phyloP scores from a whole-genome alignment of 78 protist species.

The Polysphondylium violaceum region DNA sequence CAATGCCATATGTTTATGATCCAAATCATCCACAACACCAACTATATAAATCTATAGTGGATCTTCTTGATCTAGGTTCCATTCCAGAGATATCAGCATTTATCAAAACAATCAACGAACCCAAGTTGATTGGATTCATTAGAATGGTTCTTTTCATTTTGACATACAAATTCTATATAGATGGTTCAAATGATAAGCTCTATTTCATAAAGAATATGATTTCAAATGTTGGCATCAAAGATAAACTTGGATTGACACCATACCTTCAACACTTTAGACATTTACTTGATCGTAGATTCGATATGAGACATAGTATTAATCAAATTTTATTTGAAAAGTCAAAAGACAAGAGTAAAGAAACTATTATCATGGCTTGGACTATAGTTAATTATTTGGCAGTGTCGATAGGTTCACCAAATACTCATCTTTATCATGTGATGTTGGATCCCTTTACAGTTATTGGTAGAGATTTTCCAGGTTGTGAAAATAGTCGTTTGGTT shows the following conservation, averaged over 20 bases:
- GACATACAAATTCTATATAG: background rate
- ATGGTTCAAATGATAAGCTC: background rate
- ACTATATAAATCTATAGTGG: background rate
- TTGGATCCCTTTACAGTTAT: background rate
- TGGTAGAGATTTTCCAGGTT: slow-evolving; percentile 4
- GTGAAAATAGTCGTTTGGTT: background rate
- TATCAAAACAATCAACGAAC: background rate
- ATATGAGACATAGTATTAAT: too few relatives aligned
- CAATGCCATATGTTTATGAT: background rate
- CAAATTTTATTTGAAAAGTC: too few relatives aligned
- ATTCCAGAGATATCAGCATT: background rate
- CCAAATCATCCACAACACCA: background rate
- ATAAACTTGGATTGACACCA: background rate
- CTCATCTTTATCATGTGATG: background rate
- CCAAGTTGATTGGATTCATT: background rate
- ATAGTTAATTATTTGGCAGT: slow-evolving; percentile 26
- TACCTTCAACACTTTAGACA: background rate
- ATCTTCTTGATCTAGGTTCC: too few relatives aligned
- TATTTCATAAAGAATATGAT: background rate
- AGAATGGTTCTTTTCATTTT: slow-evolving; percentile 37
- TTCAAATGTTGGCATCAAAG: background rate
- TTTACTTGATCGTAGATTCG: background rate
- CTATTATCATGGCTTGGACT: background rate
- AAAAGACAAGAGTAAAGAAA: too few relatives aligned
- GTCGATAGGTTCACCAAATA: slow-evolving; percentile 48